These are phyloP conservation scores for Herpetospermum pedunculosum DNA, from an alignment of 306 rosid genomes.

Conservation along the genomic window DNA sequence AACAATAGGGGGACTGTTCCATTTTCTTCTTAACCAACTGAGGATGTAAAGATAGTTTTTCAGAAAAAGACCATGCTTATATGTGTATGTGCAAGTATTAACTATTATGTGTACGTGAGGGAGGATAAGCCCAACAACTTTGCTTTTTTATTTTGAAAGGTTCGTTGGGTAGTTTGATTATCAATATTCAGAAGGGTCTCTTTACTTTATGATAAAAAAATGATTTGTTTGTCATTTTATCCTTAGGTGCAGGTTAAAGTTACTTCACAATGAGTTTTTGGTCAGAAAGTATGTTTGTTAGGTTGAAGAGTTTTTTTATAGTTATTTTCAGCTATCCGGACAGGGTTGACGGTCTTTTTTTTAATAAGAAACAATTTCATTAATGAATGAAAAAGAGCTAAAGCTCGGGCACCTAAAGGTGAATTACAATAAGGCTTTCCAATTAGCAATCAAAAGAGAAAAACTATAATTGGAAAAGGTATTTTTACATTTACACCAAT, in stretches of 20 bases:
- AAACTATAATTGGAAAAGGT: too few species aligned
- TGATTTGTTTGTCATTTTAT: neutral
- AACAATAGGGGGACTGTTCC: constrained; percentile 90
- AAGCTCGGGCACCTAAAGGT: too few species aligned
- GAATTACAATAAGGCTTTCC: too few species aligned
- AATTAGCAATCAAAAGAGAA: too few species aligned
- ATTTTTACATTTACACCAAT: too few species aligned
- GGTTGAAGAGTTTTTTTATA: neutral
- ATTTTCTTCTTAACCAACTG: constrained; percentile 96
- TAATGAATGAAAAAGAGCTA: too few species aligned
- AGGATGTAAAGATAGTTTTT: constrained; percentile 14
- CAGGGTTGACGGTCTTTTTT: neutral
- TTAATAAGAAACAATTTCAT: too few species aligned
- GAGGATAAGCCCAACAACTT: neutral
- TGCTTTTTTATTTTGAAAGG: neutral
- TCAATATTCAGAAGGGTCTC: neutral
- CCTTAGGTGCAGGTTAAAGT: neutral
- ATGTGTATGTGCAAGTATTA: neutral
- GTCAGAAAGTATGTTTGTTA: neutral
- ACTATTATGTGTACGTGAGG: neutral
- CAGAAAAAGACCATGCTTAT: neutral
- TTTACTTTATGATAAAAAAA: neutral
- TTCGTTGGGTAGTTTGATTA: neutral
- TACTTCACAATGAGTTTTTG: neutral
- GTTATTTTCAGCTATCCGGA: neutral